Evolutionary conservation across 148 eudicot species (phyloP).

Genomic region (Cornus florida): DNA sequence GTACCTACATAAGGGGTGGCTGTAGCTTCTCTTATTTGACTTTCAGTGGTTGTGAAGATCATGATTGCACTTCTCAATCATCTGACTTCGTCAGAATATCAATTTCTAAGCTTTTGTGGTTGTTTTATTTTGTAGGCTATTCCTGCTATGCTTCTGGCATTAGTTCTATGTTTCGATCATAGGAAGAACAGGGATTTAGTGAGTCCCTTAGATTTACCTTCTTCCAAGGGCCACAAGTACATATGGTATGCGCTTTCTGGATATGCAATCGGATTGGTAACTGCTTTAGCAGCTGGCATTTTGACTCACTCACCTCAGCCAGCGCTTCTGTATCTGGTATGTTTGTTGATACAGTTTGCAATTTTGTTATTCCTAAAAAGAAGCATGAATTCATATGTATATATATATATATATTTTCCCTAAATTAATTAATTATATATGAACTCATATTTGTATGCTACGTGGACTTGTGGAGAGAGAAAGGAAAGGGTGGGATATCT

Average conservation of each 20-base stretch:
- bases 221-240: conserved; percentile 72
- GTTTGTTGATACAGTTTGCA: neutral
- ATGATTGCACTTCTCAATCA: too few species aligned
- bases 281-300: conserved; percentile 90
- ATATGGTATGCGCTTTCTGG: conserved; percentile 85
- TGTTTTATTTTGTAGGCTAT: conserved; percentile 69
- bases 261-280: conserved; percentile 77
- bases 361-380: too few species aligned
- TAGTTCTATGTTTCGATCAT: conserved; percentile 87
- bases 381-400: too few species aligned
- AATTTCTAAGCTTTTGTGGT: conserved; percentile 1
- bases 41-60: too few species aligned
- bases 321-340: conserved; percentile 95
- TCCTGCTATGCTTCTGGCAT: conserved; percentile 93
- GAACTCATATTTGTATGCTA: too few species aligned
- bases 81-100: neutral
- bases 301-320: conserved; percentile 97
- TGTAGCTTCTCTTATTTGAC: too few species aligned
- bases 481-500: neutral
- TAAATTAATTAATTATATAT: too few species aligned
- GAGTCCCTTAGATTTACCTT: conserved; percentile 46
- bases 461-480: too few species aligned
- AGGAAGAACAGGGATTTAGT: conserved; percentile 55
- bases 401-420: too few species aligned
- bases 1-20: too few species aligned